Base-by-base conservation (phyloP, 768 basidiomycete species). In the Lyophyllum atratum region DNA sequence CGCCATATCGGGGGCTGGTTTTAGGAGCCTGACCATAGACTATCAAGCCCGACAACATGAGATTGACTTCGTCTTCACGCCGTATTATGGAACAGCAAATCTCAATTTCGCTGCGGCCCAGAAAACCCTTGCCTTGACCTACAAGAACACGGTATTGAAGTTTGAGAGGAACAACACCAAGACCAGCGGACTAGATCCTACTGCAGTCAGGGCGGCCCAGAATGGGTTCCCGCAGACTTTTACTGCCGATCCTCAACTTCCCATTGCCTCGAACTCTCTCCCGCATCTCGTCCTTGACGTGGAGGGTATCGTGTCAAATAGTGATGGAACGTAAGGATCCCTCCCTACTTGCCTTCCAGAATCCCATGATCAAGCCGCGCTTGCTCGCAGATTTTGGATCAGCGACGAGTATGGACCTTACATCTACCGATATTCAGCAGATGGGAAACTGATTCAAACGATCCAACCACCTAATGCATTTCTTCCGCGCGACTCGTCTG, bases 351-450 rank as follows among this genome's bases (percentile, higher is more conserved):
- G 46, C 17, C 8, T 47, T 24, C 49, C 28, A 15, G 34, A 12
- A 6, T 15, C 2, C 9, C 12, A 28, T 34, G 10, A 31, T 26
- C 12, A 24, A 26, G 15, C 34, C 26, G 3, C 34, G 14, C 11
- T 9, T 37, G 34, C 11, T 9, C 17, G 34, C 56, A 85, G 84
- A 0, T 85, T 78, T 69, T 87, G 84, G 85, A 74, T 82, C 28
- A 83, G 83, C 61, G 87, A 89, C 64, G 87, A 89, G 70, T 89
- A 88, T 60, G 87, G 85, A 1, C 84, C 85, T 3, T 84, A 85
- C 62, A 83, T 88, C 59, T 85, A 87, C 68, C 76, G 74, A 15
- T 82, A 82, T 67, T 69, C 76, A 0, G 63, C 74, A 0, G 66
- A 68, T 24, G 85, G 85, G 1, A 62, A 75, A 1, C 70, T 88